Evolutionary conservation across 164 flowering plant species (phyloP), one percentile per base, ranked within the genome.

Genomic region (Aristolochia fimbriata): DNA sequence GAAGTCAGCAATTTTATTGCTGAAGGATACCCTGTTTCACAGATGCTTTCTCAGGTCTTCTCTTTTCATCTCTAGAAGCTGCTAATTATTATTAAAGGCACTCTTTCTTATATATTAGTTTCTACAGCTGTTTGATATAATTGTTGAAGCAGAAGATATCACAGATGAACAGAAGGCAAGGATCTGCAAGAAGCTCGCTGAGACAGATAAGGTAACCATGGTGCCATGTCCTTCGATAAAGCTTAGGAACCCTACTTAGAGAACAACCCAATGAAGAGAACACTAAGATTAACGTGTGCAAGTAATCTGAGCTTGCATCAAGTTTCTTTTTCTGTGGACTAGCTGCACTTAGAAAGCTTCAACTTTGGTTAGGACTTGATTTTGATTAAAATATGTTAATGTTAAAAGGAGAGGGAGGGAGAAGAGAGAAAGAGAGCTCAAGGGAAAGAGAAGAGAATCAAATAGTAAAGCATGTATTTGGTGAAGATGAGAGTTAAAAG

Each of bases 11-110:
- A 83, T 67, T 65, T 81, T 23, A 81, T 87, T 71, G 91, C 95
- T 56, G 97, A 94, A 67, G 99, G 99, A 62, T 88, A 94, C 72
- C 96, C 97, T 61, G 96, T 76, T 63, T 83, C 95, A 63, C 97
- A 88, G 76, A 80, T 87, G 87, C 78, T 91, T 68, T 76, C 85
- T 62, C 97, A 93, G 97, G 99, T 93, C 46, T 49, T 23, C 27
- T 5, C 47, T 20, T 24, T 61, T 27, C 2, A 15, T 27, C 60
- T 37, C 22, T 16, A 56, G 16, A 52, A 31, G 9, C 33, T 55
- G n/a, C 10, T 30, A 31, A 24, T 31, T 27, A 16, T 33, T 27
- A 19, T 27, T 31, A 49, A 17, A 8, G 30, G 27, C 20, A 62
- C 58, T 55, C 30, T 60, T 7, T 20, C 51, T 60, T 47, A 21